Evolutionary conservation across 108 stramenopile species (phyloP).

Genomic region (Nitzschia inconspicua): DNA sequence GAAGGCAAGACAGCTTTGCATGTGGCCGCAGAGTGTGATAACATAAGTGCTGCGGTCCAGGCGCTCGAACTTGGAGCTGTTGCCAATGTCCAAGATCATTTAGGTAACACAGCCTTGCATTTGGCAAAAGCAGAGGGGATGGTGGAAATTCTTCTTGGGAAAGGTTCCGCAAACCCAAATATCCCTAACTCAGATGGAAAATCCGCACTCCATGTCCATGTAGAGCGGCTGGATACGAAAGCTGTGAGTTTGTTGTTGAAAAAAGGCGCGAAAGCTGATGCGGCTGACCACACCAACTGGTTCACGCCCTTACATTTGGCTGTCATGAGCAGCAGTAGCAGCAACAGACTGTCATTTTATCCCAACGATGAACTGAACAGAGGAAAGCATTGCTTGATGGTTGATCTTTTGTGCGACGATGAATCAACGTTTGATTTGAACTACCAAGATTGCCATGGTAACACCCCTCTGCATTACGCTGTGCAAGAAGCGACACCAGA

Average conservation of each 20-base stretch:
- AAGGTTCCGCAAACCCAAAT: constrained; percentile 71
- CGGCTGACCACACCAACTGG: constrained; percentile 76
- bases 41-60: constrained; percentile 37
- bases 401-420: constrained; percentile 26
- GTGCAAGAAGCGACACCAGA: constrained; percentile 66
- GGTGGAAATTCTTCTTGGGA: constrained; percentile 48
- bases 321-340: no score
- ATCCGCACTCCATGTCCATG: constrained; percentile 75
- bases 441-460: constrained; percentile 83
- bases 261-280: constrained; percentile 60
- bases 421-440: constrained; percentile 50
- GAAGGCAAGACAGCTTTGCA: constrained; percentile 74
- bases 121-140: constrained; percentile 42
- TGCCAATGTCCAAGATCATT: constrained; percentile 67
- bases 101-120: constrained; percentile 82
- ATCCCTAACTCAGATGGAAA: constrained; percentile 84
- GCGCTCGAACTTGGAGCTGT: constrained; percentile 58
- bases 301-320: constrained; percentile 76
- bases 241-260: constrained; percentile 56
- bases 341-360: no score
- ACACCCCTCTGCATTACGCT: constrained; percentile 81
- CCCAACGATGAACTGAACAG: constrained; percentile 22
- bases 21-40: constrained; percentile 48
- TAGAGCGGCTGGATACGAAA: constrained; percentile 61
- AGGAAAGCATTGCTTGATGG: constrained; percentile 15